phyloP scores from a whole-genome alignment of 2,329 filamentous ascomycete genomes.

The Ophiostoma ips region DNA sequence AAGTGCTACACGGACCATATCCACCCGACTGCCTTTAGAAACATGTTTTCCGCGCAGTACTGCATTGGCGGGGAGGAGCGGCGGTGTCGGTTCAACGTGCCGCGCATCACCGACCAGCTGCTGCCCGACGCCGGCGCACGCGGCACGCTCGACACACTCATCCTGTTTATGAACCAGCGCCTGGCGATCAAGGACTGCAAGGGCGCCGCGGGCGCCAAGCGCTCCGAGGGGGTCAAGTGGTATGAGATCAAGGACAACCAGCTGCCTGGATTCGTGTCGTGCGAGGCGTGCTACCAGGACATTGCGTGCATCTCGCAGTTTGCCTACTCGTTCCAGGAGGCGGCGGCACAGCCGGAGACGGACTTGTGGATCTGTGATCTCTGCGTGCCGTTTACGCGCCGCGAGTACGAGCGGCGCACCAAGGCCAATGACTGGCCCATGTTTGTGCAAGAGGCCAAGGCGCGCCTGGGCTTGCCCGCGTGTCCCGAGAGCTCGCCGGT shows the following conservation, averaged over 20 bases:
- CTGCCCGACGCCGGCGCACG: slow-evolving; percentile 20
- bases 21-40: slow-evolving; percentile 17
- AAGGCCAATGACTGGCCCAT: slow-evolving; percentile 19
- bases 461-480: slow-evolving; percentile 5
- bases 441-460: slow-evolving; percentile 21
- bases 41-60: slow-evolving; percentile 17
- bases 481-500: background rate
- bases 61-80: slow-evolving; percentile 11
- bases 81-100: slow-evolving; percentile 19
- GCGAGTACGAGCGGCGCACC: slow-evolving; percentile 17
- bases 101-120: slow-evolving; percentile 22
- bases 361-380: slow-evolving; percentile 25
- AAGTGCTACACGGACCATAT: slow-evolving; percentile 28
- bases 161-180: slow-evolving; percentile 19
- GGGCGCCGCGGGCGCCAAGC: slow-evolving; percentile 13
- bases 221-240: slow-evolving; percentile 20
- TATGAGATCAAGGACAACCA: slow-evolving; percentile 18
- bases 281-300: slow-evolving; percentile 26
- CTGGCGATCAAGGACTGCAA: slow-evolving; percentile 19
- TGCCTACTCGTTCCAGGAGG: slow-evolving; percentile 17
- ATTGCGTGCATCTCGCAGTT: slow-evolving; percentile 18
- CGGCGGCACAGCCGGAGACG: slow-evolving; percentile 14
- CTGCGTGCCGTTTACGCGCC: slow-evolving; percentile 18
- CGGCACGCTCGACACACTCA: slow-evolving; percentile 16
- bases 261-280: slow-evolving; percentile 22